These are phyloP conservation scores for Trichocladium antarcticum DNA, from an alignment of 495 filamentous ascomycete genomes.

Conservation along the genomic window DNA sequence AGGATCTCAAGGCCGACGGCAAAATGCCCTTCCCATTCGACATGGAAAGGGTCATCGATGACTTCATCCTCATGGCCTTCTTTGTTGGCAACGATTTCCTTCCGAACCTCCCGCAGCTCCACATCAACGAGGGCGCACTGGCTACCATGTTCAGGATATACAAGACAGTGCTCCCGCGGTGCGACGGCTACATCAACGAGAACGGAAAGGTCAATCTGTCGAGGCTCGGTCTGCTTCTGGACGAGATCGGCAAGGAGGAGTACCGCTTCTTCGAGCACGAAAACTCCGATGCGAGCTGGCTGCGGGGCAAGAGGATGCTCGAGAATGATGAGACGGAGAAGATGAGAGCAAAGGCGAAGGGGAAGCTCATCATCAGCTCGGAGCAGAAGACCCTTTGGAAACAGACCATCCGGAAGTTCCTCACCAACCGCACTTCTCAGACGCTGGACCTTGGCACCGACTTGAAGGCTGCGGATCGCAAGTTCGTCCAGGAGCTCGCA, in stretches of 20 bases:
- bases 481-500: conserved; percentile 82
- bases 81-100: conserved; percentile 99
- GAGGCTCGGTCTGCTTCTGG: conserved; percentile 64
- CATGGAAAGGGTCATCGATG: conserved; percentile 94
- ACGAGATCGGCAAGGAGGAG: conserved; percentile 72
- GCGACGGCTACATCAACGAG: conserved; percentile 94
- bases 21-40: conserved; percentile 71
- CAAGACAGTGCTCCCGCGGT: conserved; percentile 76
- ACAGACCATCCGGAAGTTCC: conserved; percentile 63
- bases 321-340: conserved; percentile 42
- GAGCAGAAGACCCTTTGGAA: conserved; percentile 73
- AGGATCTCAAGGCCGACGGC: conserved; percentile 74
- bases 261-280: conserved; percentile 86
- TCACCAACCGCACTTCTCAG: conserved; percentile 46
- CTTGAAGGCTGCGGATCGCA: conserved; percentile 75
- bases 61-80: conserved; percentile 99
- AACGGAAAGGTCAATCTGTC: conserved; percentile 79
- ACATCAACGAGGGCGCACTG: conserved; percentile 96
- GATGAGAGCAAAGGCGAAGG: conserved; percentile 43
- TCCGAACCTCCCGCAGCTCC: conserved; percentile 87
- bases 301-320: conserved; percentile 67
- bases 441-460: conserved; percentile 60
- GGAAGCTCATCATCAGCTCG: conserved; percentile 63
- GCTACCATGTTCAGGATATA: conserved; percentile 96
- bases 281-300: conserved; percentile 78